Evolutionary conservation across 2,329 filamentous ascomycete species (phyloP), one percentile per base, ranked within the genome.

Genomic region (Aspergillus neotritici): DNA sequence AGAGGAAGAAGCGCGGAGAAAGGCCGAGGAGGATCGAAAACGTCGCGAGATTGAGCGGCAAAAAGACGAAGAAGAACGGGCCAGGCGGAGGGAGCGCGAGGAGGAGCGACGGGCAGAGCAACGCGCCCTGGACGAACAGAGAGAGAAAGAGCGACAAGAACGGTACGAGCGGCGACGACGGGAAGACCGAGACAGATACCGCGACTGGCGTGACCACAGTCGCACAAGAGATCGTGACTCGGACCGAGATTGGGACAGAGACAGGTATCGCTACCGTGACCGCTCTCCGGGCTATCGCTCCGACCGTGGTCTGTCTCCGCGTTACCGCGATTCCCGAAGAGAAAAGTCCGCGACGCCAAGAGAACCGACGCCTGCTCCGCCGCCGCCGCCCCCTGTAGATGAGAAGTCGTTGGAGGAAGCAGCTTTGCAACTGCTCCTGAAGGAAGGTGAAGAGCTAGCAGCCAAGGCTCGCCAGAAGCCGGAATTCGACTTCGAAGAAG

Each of bases 321-420:
- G 58, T 13, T 42, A 51, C 29, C 56, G 61, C 15, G 65, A 64
- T 21, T 54, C 58, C 4, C 63, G 56, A 43, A 52, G 51, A 37
- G 62, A 64, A 16, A 63, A 55, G 35, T 58, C 62, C 11, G 47
- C 53, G 28, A 56, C 61, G 4, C 58, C 63, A 3, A 66, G 66
- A 47, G 59, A 63, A 25, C 56, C 61, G 4, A 62, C 61, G 3
- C 57, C 57, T n/a, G 54, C 60, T 3, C 50, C 55, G 5, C 50
- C 43, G 9, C 53, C 57, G 33, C 44, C 48, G 3, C 62, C 61
- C 5, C 63, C 63, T 8, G 69, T 77, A 37, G 69, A 72, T 44
- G 75, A 79, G 45, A 77, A 79, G 57, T 70, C 74, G 13, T 57
- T 80, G 35, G 77, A 80, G 53, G 72, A 76, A 48, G 68, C 74